These are phyloP conservation scores for Acidomyces sp. DNA, from an alignment of 495 filamentous ascomycete genomes.

Conservation along the genomic window DNA sequence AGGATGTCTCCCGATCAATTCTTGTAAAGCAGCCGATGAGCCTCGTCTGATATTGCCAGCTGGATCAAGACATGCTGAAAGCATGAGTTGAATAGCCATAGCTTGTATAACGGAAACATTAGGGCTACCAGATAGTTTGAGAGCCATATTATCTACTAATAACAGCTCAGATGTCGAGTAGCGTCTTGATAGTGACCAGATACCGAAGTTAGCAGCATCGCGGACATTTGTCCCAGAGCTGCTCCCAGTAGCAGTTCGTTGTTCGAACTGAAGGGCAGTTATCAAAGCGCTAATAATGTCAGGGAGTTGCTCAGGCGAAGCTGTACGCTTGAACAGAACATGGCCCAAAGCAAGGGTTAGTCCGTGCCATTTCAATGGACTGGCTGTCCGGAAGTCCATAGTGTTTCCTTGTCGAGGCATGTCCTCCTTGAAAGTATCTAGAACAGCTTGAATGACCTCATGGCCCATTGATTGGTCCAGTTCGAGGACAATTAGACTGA, in stretches of 20 bases:
- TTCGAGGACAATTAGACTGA: conserved; percentile 71
- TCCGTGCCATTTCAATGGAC: conserved; percentile 82
- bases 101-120: conserved; percentile 50
- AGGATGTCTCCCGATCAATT: conserved; percentile 85
- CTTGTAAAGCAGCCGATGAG: conserved; percentile 84
- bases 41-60: conserved; percentile 86
- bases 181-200: conserved; percentile 80
- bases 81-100: conserved; percentile 64
- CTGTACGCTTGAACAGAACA: conserved; percentile 63
- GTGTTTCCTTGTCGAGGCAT: conserved; percentile 50
- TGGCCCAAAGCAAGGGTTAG: conserved; percentile 77
- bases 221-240: conserved; percentile 88
- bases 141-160: conserved; percentile 34
- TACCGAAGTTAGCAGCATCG: conserved; percentile 89
- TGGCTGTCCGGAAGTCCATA: conserved; percentile 56
- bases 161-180: conserved; percentile 72
- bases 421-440: conserved; percentile 60
- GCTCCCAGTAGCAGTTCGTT: conserved; percentile 62
- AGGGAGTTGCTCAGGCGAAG: conserved; percentile 50
- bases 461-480: conserved; percentile 65
- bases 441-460: conserved; percentile 74
- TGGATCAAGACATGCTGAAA: conserved; percentile 74
- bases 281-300: conserved; percentile 59
- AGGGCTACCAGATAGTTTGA: conserved; percentile 13
- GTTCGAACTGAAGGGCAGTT: conserved; percentile 70